phyloP scores from a whole-genome alignment of 768 basidiomycete species.

The Auricularia sp. region DNA sequence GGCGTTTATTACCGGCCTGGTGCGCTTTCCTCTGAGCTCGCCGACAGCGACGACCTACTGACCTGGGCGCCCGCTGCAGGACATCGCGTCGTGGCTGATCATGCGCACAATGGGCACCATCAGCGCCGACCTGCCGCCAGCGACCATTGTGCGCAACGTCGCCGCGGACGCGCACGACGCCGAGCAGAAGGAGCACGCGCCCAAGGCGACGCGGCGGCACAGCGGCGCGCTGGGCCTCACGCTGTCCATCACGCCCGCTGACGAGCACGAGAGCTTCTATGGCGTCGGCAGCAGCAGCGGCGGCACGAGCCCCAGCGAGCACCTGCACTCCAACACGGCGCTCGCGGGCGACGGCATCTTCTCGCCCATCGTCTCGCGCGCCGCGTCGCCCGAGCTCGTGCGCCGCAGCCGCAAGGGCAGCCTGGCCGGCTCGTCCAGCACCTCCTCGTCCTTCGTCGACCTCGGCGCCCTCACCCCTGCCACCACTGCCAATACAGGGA shows the following conservation, averaged over 20 bases:
- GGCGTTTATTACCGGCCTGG: conserved; percentile 54
- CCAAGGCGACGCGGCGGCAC: neutral
- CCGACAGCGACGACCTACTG: conserved; percentile 3
- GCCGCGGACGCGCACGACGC: conserved; percentile 1
- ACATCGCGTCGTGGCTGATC: conserved; percentile 71
- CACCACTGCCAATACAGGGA: neutral
- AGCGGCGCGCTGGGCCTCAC: neutral
- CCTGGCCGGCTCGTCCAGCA: neutral
- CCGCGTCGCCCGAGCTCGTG: conserved; percentile 49
- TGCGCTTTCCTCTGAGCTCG: conserved; percentile 25
- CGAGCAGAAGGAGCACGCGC: neutral
- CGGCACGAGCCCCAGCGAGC: conserved; percentile 24
- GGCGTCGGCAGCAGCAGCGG: neutral
- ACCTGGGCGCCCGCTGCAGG: conserved; percentile 30
- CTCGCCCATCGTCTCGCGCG: conserved; percentile 57
- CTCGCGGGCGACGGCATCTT: conserved; percentile 65
- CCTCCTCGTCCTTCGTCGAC: conserved; percentile 3
- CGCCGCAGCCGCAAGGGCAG: conserved; percentile 4
- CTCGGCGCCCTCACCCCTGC: neutral
- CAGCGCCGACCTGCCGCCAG: conserved; percentile 17
- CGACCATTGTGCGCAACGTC: conserved; percentile 6
- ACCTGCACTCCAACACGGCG: conserved; percentile 30
- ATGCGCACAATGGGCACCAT: conserved; percentile 62
- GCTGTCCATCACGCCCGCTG: neutral
- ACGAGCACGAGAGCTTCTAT: neutral